Evolutionary conservation across 2,329 filamentous ascomycete genomes (phyloP), one percentile per base, ranked within the genome.

Genomic region (Aspergillus neotritici): DNA sequence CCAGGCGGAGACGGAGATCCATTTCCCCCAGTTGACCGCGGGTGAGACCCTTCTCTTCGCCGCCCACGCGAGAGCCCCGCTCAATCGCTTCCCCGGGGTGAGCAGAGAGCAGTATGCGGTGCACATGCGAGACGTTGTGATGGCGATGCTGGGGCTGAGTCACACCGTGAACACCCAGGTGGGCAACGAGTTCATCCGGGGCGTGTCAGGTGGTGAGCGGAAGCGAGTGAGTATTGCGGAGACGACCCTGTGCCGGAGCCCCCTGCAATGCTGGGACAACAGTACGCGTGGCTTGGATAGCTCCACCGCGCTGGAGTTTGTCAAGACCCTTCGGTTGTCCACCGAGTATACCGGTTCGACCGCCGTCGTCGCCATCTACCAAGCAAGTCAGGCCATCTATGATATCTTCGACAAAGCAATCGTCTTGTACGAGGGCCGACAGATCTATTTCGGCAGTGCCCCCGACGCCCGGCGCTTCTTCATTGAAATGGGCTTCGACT

Each of bases 1-100:
- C 68, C 88, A 86, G 1, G 85, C 85, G 40, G 87, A 91, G 65
- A 82, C 86, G 21, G 87, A 93, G 60, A 83, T 86, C 4, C 86
- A 90, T 66, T 90, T 90, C 58, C 84, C 86, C 10, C 78, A 83
- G 68, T 68, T 91, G 55, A 84, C 79, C 1, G 85, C 89, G 15
- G 84, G 84, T 40, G 83, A 90, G 55, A 91, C 86, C 1, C 75
- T 90, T 34, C 80, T 79, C 37, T 90, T 90, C 51, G 86, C 86
- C 12, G 84, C 86, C 7, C 73, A 77, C 28, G 84, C 85, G 3
- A 66, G 74, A 9, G 71, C 72, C 3, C 73, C 75, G 14, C 52
- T 50, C 7, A 66, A 64, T 43, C 57, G 63, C 15, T 52, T 63
- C 10, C 60, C 59, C 50, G 66, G 41, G 48, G 70, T 58, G 51